Evolutionary conservation across 1,284 basidiomycete species (phyloP), one percentile per base, ranked within the genome.

Genomic region (Boletus holoroseus): DNA sequence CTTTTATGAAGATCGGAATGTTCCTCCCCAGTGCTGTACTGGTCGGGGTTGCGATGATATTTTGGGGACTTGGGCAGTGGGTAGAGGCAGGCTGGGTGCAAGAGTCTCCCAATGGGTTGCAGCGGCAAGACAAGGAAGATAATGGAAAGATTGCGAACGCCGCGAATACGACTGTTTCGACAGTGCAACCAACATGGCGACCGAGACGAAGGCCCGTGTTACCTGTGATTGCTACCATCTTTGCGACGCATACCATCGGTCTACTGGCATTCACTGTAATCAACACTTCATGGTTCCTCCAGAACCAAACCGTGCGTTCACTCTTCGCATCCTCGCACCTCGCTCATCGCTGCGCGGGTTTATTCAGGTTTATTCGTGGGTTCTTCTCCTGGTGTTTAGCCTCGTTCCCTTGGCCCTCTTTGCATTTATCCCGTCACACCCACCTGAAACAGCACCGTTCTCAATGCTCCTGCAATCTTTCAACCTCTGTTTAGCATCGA

Each of bases 1-100:
- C 75, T 1, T 95, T 95, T 71, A 76, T 93, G 61, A 91, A 94
- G 62, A 91, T 96, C 15, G 93, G 91, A 0, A 82, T 77, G 62
- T 97, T 91, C 68, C 77, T 97, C 3, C 92, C 94, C 0, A 89
- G 89, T 47, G 88, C 81, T 0, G 77, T 96, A 26, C 63, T 95
- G 6, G 76, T 95, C 44, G 88, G 89, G 38, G 78, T 89, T 12
- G 84, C 83, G 0, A 78, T 94, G 73, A 88, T 94, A 66, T 81
- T 94, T 57, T 78, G 78, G 35, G 94, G 93, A 0, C 73, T 97
- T 39, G 68, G 76, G 45, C 70, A 76, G 48, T 91, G 91, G 91
- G 74, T 81, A 9, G 68, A 81, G 57, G 77, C 83, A 41, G 79
- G 78, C n/a, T 82, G 87, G 80, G 50, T 57, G 5, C 49, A 57